phyloP scores from a whole-genome alignment of 208 protist species.

The Acanthamoeba triangularis region DNA sequence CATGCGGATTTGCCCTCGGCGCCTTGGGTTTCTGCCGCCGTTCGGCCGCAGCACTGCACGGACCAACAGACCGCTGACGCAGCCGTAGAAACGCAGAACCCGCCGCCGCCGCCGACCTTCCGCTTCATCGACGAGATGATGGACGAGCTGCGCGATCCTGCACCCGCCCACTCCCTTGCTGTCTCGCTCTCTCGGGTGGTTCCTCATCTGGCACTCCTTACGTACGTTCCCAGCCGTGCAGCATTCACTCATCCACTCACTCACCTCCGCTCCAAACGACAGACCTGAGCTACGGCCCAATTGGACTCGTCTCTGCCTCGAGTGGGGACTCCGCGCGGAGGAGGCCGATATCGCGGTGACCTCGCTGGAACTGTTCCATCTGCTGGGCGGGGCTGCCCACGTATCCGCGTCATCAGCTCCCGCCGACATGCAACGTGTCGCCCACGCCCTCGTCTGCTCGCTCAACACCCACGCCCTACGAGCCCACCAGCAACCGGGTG shows the following conservation, averaged over 20 bases:
- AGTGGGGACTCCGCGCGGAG: background rate
- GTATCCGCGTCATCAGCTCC: background rate
- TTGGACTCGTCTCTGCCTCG: background rate
- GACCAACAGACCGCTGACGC: no score
- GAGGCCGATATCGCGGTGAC: background rate
- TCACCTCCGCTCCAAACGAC: background rate
- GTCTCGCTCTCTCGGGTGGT: background rate
- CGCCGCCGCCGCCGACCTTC: background rate
- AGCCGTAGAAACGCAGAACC: no score
- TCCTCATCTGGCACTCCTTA: background rate
- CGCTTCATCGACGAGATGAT: constrained; percentile 21
- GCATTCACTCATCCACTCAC: background rate
- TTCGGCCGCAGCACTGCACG: no score
- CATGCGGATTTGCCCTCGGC: background rate
- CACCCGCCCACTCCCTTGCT: background rate
- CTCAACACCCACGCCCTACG: background rate
- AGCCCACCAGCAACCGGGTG: background rate
- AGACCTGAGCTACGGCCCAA: background rate
- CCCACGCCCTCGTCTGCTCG: background rate
- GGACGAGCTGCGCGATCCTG: background rate
- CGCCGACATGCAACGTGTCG: background rate
- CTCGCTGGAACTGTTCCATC: background rate
- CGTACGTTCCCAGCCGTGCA: background rate
- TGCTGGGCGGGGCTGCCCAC: background rate
- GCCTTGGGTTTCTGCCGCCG: background rate